These are phyloP conservation scores for Suillus variegatus DNA, from an alignment of 768 basidiomycete species.

Conservation along the genomic window DNA sequence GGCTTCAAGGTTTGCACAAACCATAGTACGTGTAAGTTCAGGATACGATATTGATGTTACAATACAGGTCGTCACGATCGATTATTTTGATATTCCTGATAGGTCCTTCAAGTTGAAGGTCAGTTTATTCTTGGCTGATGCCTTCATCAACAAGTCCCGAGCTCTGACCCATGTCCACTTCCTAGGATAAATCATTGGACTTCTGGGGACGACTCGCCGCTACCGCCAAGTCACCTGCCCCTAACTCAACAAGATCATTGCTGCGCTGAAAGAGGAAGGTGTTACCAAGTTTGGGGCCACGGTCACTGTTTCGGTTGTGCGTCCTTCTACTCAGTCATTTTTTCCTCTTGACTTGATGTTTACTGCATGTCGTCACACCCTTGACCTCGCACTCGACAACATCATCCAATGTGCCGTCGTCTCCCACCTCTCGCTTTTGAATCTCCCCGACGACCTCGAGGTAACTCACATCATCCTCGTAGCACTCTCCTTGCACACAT, in stretches of 20 bases:
- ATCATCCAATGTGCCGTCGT: constrained; percentile 48
- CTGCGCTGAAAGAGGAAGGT: constrained; percentile 38
- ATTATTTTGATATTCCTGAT: constrained; percentile 36
- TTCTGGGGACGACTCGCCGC: constrained; percentile 42
- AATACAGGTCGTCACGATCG: constrained; percentile 31
- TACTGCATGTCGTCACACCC: constrained; percentile 50
- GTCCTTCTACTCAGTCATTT: neutral
- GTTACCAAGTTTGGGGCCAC: constrained; percentile 41
- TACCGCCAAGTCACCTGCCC: constrained; percentile 34
- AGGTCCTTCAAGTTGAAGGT: constrained; percentile 10
- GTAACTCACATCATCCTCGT: constrained; percentile 29
- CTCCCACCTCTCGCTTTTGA: constrained; percentile 64
- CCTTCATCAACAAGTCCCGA: neutral
- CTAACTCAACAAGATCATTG: constrained; percentile 37
- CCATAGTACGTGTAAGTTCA: neutral
- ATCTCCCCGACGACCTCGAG: constrained; percentile 62
- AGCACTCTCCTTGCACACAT: constrained; percentile 36
- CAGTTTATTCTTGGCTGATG: neutral
- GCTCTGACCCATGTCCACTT: too few relatives aligned
- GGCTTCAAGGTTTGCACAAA: constrained; percentile 33
- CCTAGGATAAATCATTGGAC: constrained; percentile 36
- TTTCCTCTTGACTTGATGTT: neutral
- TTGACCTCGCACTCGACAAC: constrained; percentile 63
- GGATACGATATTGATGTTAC: neutral
- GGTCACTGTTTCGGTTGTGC: constrained; percentile 44